Evolutionary conservation across 306 rosid genomes (phyloP).

Genomic region (Delonix regia): DNA sequence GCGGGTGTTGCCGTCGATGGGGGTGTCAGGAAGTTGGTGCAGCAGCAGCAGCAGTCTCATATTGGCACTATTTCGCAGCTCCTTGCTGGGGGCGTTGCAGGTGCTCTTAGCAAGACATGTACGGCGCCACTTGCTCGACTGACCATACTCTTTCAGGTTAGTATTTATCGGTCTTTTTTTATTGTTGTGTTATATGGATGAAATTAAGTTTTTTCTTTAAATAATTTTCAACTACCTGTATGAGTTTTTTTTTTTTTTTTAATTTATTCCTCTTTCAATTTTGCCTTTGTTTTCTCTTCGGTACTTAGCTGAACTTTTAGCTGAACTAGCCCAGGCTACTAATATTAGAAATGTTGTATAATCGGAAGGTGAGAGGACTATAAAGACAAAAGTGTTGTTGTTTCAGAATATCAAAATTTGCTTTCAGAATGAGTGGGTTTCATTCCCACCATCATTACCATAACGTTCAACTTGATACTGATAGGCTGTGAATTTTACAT

Average conservation of each 20-base stretch:
- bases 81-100: constrained; percentile 94
- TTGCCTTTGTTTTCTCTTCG: neutral
- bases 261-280: no score
- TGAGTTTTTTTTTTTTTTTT: neutral
- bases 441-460: neutral
- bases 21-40: constrained; percentile 39
- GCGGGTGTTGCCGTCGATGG: constrained; percentile 57
- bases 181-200: neutral
- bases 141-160: constrained; percentile 94
- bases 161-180: neutral
- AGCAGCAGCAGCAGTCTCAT: constrained; percentile 57
- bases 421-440: no score
- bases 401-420: no score
- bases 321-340: neutral
- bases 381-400: no score
- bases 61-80: constrained; percentile 78
- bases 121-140: constrained; percentile 97
- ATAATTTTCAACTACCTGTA: constrained; percentile 43
- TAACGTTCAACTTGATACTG: neutral
- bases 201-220: neutral
- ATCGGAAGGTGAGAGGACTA: neutral
- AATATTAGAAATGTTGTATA: neutral
- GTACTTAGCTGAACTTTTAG: neutral
- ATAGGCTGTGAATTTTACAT: neutral
- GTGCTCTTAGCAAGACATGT: constrained; percentile 88